Evolutionary conservation across 345 rosid genomes (phyloP).

Genomic region (Populus davidiana): DNA sequence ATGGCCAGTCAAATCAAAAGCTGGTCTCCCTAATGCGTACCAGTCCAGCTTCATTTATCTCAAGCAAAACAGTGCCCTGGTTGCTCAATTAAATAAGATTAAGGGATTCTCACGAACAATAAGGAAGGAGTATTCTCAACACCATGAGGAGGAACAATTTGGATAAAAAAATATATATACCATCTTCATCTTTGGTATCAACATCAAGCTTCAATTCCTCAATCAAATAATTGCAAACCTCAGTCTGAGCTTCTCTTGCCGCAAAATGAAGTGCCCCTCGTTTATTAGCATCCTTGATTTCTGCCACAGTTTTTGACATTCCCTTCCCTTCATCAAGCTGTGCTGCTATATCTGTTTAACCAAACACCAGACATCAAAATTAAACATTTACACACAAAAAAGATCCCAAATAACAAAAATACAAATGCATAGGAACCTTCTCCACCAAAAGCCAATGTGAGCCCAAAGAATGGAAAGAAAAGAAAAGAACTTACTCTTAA

Average conservation of each 20-base stretch:
- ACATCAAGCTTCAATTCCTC: conserved; percentile 75
- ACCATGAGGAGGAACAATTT: neutral
- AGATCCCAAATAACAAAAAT: neutral
- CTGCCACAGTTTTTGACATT: conserved; percentile 55
- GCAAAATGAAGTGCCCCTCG: conserved; percentile 95
- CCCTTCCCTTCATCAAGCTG: conserved; percentile 86
- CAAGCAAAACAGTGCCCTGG: neutral
- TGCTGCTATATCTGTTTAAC: conserved; percentile 49
- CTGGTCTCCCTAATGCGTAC: neutral
- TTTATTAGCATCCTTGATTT: conserved; percentile 84
- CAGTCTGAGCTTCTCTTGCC: conserved; percentile 82
- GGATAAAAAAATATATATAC: conserved; percentile 28
- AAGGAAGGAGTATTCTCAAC: neutral
- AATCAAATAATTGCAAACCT: conserved; percentile 71
- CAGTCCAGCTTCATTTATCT: neutral
- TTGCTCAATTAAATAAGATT: neutral
- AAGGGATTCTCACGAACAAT: neutral
- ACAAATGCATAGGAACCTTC: neutral
- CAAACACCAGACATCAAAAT: conserved; percentile 10
- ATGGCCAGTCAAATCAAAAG: neutral
- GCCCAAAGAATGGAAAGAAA: neutral
- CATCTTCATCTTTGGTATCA: conserved; percentile 75
- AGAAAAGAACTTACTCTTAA: conserved; percentile 58
- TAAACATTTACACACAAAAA: neutral
- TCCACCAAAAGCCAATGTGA: neutral